Evolutionary conservation across 345 rosid genomes (phyloP), one percentile per base, ranked within the genome.

Genomic region (Dipteronia sinensis): DNA sequence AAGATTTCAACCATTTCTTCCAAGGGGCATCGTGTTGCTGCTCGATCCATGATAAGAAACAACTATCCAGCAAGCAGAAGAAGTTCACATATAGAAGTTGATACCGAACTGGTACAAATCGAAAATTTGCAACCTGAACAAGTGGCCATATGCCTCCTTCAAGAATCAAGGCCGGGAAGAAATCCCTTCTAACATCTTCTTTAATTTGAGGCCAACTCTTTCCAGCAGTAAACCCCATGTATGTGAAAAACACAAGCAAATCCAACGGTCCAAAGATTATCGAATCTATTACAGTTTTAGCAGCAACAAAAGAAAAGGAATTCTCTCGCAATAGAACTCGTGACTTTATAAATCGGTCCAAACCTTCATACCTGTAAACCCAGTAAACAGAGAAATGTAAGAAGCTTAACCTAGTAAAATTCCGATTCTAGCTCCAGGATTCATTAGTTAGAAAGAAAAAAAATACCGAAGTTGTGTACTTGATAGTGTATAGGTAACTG

Each of bases 11-110:
- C 93, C 96, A 90, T 74, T 88, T 84, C 86, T 96, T 96, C 99
- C 97, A 93, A 23, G 97, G 85, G 19, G 99, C 98, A 76, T 92
- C 97, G 46, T 96, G 86, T 77, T 96, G 99, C 82, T 96, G 99
- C 74, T 93, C 98, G 8, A 92, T 64, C 97, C 96, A 93, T 7
- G 98, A 91, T 78, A 93, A 82, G 66, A 96, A 93, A 44, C 91
- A 91, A 55, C 95, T 92, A 89, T 96, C 98, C 76, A 96, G 72
- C 77, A 95, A 83, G 89, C 98, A 93, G 85, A 96, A 96, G 66
- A 88, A 73, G 80, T 93, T 95, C 77, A 92, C 96, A 61, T 95
- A 95, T 16, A 93, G 93, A 61, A 96, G 91, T 77, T 93, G 99
- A 86, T 96, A 92, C 72, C 88, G 89, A 72, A 93, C 97, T 0